Conservation (phyloP, 2,329 filamentous ascomycete species). For the Exutisphaerella laricina region DNA sequence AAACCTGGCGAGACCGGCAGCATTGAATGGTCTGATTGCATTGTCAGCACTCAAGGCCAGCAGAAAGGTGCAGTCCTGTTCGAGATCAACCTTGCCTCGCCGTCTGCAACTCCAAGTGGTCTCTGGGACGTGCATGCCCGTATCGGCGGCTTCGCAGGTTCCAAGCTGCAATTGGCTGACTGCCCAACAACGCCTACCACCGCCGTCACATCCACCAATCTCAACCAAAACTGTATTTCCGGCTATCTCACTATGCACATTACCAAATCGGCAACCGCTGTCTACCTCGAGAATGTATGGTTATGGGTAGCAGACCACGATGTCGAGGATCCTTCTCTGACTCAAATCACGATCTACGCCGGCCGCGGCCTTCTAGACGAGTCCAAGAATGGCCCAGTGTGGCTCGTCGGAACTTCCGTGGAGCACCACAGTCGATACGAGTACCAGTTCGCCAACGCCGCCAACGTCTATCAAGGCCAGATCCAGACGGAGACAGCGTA, state of each 20-base stretch:
- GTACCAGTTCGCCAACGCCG: slow-evolving; percentile 74
- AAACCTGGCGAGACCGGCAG: slow-evolving; percentile 56
- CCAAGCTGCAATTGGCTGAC: slow-evolving; percentile 39
- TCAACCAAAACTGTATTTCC: slow-evolving; percentile 28
- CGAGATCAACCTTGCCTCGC: slow-evolving; percentile 62
- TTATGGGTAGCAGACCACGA: slow-evolving; percentile 85
- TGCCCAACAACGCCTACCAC: slow-evolving; percentile 35
- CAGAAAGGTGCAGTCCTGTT: slow-evolving; percentile 64
- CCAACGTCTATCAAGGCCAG: slow-evolving; percentile 69
- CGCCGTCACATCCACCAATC: slow-evolving; percentile 16
- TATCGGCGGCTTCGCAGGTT: slow-evolving; percentile 49
- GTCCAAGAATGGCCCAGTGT: slow-evolving; percentile 55
- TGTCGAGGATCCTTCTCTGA: slow-evolving; percentile 66
- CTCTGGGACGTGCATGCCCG: slow-evolving; percentile 54
- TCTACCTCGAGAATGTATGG: slow-evolving; percentile 88
- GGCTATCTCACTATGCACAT: slow-evolving; percentile 35
- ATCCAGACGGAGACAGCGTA: slow-evolving; percentile 87
- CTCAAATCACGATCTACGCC: slow-evolving; percentile 81
- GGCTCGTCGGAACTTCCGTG: slow-evolving; percentile 61
- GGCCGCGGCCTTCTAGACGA: slow-evolving; percentile 82
- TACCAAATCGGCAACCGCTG: slow-evolving; percentile 49
- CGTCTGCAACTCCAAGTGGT: slow-evolving; percentile 39
- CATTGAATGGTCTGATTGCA: slow-evolving; percentile 66
- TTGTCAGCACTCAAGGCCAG: slow-evolving; percentile 63
- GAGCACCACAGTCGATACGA: slow-evolving; percentile 62